Conservation (phyloP, 306 rosid genomes). For the Fragaria iinumae region DNA sequence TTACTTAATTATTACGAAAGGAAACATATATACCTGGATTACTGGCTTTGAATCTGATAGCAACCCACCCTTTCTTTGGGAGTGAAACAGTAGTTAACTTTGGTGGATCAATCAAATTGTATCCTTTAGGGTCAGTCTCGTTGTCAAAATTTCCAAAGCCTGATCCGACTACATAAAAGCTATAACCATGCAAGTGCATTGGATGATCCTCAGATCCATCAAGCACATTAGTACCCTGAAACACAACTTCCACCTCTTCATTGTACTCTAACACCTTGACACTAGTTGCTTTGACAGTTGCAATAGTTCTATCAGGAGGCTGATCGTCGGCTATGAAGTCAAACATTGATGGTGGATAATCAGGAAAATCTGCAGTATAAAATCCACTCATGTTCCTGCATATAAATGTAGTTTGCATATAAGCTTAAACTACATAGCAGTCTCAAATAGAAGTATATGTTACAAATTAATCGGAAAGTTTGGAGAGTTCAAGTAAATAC, state of each 20-base stretch:
- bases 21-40: conserved; percentile 12
- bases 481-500: conserved; percentile 8
- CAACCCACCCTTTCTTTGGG: conserved; percentile 22
- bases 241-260: conserved; percentile 39
- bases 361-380: conserved; percentile 29
- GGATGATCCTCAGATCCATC: conserved; percentile 28
- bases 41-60: conserved; percentile 23
- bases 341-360: conserved; percentile 37
- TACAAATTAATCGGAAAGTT: background rate
- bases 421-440: no score
- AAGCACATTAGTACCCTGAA: conserved; percentile 39
- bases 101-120: conserved; percentile 32
- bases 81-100: conserved; percentile 8
- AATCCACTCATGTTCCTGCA: conserved; percentile 23
- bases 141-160: conserved; percentile 23
- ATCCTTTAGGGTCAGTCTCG: background rate
- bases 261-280: conserved; percentile 38
- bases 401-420: background rate
- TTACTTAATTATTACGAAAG: background rate
- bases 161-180: conserved; percentile 30
- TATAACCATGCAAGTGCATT: conserved; percentile 22
- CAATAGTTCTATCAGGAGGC: no score
- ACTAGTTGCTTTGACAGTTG: conserved; percentile 30
- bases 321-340: conserved; percentile 28
- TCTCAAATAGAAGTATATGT: background rate